A percentile compares a stretch with the other conserved stretches of the same genome.
These are phyloP conservation scores for Nakaseomyces nivariensis DNA, from an alignment of 1,139 yeast genomes.

Conservation along the genomic window DNA sequence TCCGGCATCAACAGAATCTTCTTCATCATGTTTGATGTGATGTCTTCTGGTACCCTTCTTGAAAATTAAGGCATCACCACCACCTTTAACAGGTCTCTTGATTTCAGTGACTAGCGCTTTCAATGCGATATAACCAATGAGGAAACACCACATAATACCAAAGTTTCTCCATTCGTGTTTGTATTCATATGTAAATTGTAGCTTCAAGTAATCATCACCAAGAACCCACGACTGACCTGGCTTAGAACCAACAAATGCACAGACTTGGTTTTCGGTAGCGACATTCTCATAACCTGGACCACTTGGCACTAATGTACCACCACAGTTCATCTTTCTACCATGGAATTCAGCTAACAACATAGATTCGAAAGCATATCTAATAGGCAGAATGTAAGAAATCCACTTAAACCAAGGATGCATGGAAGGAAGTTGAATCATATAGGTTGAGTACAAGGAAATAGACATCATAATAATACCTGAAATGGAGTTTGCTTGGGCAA, in stretches of 20 bases:
- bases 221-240: conserved; percentile 34
- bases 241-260: conserved; percentile 41
- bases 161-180: conserved; percentile 43
- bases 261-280: conserved; percentile 35
- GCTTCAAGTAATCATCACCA: conserved; percentile 38
- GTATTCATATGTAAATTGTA: conserved; percentile 33
- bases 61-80: conserved; percentile 36
- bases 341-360: conserved; percentile 48
- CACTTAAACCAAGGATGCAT: conserved; percentile 63
- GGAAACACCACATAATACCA: conserved; percentile 40
- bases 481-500: conserved; percentile 44
- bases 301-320: conserved; percentile 36
- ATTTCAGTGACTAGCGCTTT: conserved; percentile 34
- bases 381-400: conserved; percentile 50
- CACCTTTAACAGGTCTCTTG: conserved; percentile 33
- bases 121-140: conserved; percentile 31
- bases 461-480: conserved; percentile 43
- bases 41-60: conserved; percentile 26
- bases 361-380: conserved; percentile 48
- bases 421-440: conserved; percentile 45
- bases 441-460: conserved; percentile 43
- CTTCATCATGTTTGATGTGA: conserved; percentile 12
- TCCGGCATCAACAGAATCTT: conserved; percentile 12
- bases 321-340: conserved; percentile 45
- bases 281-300: conserved; percentile 42